Base-by-base conservation (phyloP, 805 yeast species). In the Saccharomycopsis fermentans region DNA sequence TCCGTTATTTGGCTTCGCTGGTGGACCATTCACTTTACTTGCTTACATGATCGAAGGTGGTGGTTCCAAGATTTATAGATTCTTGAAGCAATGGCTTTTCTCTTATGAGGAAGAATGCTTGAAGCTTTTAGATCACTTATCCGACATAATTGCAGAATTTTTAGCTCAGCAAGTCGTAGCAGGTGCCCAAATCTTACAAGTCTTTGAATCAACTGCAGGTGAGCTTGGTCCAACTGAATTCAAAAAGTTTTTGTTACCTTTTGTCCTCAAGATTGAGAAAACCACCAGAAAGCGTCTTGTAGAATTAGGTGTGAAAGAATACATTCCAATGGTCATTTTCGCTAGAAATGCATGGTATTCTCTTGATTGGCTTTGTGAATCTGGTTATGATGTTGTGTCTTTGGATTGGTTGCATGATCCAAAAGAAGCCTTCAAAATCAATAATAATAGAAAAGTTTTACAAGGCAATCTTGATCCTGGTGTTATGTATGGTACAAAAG, bases 331-430 rank as follows among this genome's bases (percentile, higher is more conserved):
- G 67, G 87, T 96, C 1, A 83, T 91, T 8, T 94, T 94, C 67
- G 90, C 97, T 32, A 94, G 91, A 74, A 96, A 96, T 50, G 94
- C 99, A 0, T 92, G 97, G 97, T 92, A 90, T 66, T 97, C 98
- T 4, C 75, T 94, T 55, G 91, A 92, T 64, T 86, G 84, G 57
- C 76, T 94, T 60, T 86, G 96, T 68, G 83, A 81, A 53, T 74
- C 87, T 6, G 94, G 91, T 12, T 94, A 89, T 72, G 84, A 90
- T 67, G 82, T 82, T 17, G 90, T 94, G n/a, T 90, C 97, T 1
- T 78, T 94, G 59, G 99, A 94, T 71, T 94, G 98, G 97, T 74
- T 83, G 40, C 85, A 84, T 74, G 84, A 80, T 64, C 98, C 98
- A 14, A 81, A 76, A 48, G 89, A 87, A 62, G 97, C 98, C 2